These are phyloP conservation scores for Mollisiaceae sp. DNA, from an alignment of 2,329 filamentous ascomycete species.

Conservation along the genomic window DNA sequence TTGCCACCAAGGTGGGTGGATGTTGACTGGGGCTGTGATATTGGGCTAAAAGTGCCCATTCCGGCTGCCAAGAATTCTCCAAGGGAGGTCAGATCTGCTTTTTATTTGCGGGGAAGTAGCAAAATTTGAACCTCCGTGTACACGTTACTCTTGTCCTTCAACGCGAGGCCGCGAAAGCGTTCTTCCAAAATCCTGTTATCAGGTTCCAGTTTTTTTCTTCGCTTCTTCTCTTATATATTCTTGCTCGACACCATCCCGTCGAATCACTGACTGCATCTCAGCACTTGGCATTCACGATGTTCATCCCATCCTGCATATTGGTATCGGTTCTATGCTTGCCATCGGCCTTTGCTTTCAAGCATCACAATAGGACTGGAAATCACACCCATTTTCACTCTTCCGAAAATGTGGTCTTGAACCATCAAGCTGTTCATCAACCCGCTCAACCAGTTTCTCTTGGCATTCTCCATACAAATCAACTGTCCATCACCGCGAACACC, in stretches of 20 bases:
- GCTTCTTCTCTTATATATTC: slow-evolving; percentile 12
- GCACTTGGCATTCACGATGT: slow-evolving; percentile 18
- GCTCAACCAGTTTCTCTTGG: slow-evolving; percentile 10
- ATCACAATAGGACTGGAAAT: slow-evolving; percentile 5
- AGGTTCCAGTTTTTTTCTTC: neutral
- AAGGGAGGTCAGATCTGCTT: slow-evolving; percentile 19
- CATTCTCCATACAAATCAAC: slow-evolving; percentile 7
- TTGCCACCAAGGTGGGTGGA: neutral
- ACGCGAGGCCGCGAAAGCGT: neutral
- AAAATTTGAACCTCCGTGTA: neutral
- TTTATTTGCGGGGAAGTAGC: slow-evolving; percentile 9
- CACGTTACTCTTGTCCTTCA: slow-evolving; percentile 11
- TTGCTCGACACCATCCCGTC: neutral
- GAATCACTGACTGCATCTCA: slow-evolving; percentile 4
- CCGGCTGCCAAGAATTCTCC: slow-evolving; percentile 12
- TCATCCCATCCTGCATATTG: slow-evolving; percentile 19
- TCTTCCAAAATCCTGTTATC: neutral
- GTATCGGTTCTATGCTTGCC: slow-evolving; percentile 23
- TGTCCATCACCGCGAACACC: slow-evolving; percentile 15
- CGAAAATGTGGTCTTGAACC: slow-evolving; percentile 20
- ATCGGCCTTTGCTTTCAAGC: slow-evolving; percentile 12
- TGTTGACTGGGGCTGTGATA: slow-evolving; percentile 8
- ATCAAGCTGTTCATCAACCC: slow-evolving; percentile 22
- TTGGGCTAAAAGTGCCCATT: slow-evolving; percentile 17
- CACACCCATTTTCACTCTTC: slow-evolving; percentile 11